A percentile compares a stretch with the other conserved stretches of the same genome.
These are phyloP conservation scores for Elaeis oleifera DNA, from an alignment of 202 grass and related monocot genomes.

Conservation along the genomic window DNA sequence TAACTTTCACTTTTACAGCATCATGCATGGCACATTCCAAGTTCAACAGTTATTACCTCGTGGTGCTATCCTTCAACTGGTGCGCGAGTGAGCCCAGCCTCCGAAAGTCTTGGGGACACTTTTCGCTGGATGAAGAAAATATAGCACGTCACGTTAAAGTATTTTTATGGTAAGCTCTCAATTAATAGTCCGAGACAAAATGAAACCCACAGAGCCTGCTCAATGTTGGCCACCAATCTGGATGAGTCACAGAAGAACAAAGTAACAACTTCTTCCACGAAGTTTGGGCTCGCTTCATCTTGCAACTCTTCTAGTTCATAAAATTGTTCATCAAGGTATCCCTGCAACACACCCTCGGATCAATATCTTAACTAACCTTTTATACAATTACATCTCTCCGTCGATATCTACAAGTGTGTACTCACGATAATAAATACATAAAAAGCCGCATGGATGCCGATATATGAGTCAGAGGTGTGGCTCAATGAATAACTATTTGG, in stretches of 20 bases:
- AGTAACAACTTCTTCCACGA: constrained; percentile 63
- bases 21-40: constrained; percentile 10
- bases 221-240: constrained; percentile 52
- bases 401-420: neutral
- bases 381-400: neutral
- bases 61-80: constrained; percentile 51
- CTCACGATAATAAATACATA: constrained; percentile 12
- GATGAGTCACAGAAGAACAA: constrained; percentile 65
- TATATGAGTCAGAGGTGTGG: no score
- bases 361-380: neutral
- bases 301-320: constrained; percentile 67
- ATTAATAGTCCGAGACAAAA: neutral
- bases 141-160: constrained; percentile 3
- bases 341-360: constrained; percentile 24
- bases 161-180: neutral
- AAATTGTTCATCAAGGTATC: constrained; percentile 69
- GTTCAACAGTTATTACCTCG: constrained; percentile 33
- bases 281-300: constrained; percentile 68
- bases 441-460: no score
- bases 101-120: constrained; percentile 51
- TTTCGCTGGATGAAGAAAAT: constrained; percentile 39
- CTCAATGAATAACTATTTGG: no score
- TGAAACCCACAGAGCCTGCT: constrained; percentile 46
- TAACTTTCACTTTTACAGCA: neutral
- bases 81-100: constrained; percentile 42